These are phyloP conservation scores for Clarireedia hainanense DNA, from an alignment of 2,329 filamentous ascomycete species.

Conservation along the genomic window DNA sequence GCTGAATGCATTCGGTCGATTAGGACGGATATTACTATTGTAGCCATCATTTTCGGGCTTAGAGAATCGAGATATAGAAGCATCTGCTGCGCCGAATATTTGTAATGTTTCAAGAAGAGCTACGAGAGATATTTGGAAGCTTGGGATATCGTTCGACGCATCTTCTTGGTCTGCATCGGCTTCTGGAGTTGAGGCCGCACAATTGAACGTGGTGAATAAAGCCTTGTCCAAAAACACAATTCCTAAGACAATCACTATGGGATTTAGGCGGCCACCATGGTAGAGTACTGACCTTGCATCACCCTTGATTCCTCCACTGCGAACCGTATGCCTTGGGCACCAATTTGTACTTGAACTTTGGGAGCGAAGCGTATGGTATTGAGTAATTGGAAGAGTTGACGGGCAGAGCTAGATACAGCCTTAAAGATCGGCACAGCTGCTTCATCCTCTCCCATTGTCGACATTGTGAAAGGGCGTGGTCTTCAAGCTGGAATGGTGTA, in stretches of 20 bases:
- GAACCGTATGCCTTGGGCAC: constrained; percentile 77
- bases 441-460: constrained; percentile 19
- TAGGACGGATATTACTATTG: constrained; percentile 52
- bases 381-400: constrained; percentile 60
- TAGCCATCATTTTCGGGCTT: constrained; percentile 54
- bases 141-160: constrained; percentile 43
- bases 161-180: constrained; percentile 33
- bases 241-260: constrained; percentile 34
- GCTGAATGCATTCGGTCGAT: constrained; percentile 68
- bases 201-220: constrained; percentile 79
- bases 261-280: too few species aligned
- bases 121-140: constrained; percentile 80
- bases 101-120: constrained; percentile 90
- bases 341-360: constrained; percentile 64
- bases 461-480: constrained; percentile 19
- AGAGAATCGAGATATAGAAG: constrained; percentile 44
- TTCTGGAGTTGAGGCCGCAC: constrained; percentile 43
- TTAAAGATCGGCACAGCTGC: constrained; percentile 51
- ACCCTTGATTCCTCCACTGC: constrained; percentile 81
- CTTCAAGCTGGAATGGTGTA: not conserved
- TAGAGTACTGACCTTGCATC: constrained; percentile 66
- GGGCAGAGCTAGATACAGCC: constrained; percentile 69
- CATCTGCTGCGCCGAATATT: constrained; percentile 83
- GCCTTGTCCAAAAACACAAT: constrained; percentile 80
- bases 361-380: constrained; percentile 50